phyloP scores from a whole-genome alignment of 495 filamentous ascomycete genomes.

The Penicillium atrosanguineum region DNA sequence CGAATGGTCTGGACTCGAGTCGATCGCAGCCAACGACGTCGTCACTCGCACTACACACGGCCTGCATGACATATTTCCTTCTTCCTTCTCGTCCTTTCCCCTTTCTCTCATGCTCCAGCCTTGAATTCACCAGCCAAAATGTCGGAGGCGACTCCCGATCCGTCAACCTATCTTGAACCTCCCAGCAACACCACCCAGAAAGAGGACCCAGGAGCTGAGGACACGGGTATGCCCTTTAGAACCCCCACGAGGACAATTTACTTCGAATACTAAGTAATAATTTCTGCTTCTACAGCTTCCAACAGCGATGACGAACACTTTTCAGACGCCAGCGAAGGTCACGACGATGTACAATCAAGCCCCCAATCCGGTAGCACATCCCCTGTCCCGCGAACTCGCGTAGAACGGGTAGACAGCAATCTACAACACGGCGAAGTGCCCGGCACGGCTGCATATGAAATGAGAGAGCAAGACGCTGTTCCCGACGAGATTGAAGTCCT shows the following conservation, averaged over 20 bases:
- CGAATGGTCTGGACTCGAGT: constrained; percentile 35
- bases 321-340: constrained; percentile 80
- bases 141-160: constrained; percentile 41
- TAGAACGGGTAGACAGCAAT: constrained; percentile 58
- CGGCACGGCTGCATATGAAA: constrained; percentile 58
- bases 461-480: constrained; percentile 58
- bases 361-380: constrained; percentile 44
- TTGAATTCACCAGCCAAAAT: constrained; percentile 28
- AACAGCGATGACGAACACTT: constrained; percentile 84
- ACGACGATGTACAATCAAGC: constrained; percentile 33
- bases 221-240: constrained; percentile 58
- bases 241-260: constrained; percentile 3
- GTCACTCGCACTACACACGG: constrained; percentile 27
- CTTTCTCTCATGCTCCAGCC: constrained; percentile 17
- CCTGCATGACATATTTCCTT: constrained; percentile 16
- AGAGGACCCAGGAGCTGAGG: constrained; percentile 79
- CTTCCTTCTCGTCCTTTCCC: constrained; percentile 11
- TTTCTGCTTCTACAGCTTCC: constrained; percentile 38
- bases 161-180: constrained; percentile 55
- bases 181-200: constrained; percentile 62
- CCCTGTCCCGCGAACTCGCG: constrained; percentile 59
- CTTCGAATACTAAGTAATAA: constrained; percentile 5
- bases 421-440: constrained; percentile 61
- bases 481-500: constrained; percentile 64
- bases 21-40: constrained; percentile 34